Base-by-base conservation (phyloP, 1,284 basidiomycete genomes). In the Tilletia caries region DNA sequence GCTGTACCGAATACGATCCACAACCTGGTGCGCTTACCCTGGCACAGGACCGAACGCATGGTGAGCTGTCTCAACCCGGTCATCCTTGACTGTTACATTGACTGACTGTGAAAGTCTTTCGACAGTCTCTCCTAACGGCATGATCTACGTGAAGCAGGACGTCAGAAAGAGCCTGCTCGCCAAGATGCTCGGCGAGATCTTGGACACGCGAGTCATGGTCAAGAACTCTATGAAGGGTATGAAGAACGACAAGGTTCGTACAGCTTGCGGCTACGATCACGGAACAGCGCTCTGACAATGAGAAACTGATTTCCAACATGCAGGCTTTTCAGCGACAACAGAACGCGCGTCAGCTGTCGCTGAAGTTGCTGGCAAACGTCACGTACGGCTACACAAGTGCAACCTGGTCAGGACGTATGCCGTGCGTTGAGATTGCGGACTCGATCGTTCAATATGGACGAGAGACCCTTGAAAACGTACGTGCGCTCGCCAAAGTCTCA, bases 171-270 rank as follows among this genome's bases (percentile, higher is more conserved):
- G 93, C 33, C 86, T 97, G 18, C 86, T 98, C 13, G 89, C 90
- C 2, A 90, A 95, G 76, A 98, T 98, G 95, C 86, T 98, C 72
- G 88, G 87, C 20, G 95, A 98, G 84, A 86, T 98, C 4, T 85
- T 98, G 70, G 92, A 96, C 68, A 97, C 95, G n/a, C 87, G 96
- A 65, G 92, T 97, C 6, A 98, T 98, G 95, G 91, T 98, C 48
- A 98, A 97, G 82, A 89, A 91, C 73, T 91, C 92, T 1, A 95
- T 96, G 92, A 96, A 97, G 83, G 86, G 87, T 13, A 87, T 87
- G 10, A 89, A 89, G 70, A 85, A 87, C 37, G 90, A 95, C 82
- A 92, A 91, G 85, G 92, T 90, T 62, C 27, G 58, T 34, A 68
- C 76, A 8, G 18, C n/a, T n/a, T n/a, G n/a, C n/a, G n/a, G n/a